phyloP scores from a whole-genome alignment of 2,329 filamentous ascomycete genomes.

The Pseudogymnoascus sp. region DNA sequence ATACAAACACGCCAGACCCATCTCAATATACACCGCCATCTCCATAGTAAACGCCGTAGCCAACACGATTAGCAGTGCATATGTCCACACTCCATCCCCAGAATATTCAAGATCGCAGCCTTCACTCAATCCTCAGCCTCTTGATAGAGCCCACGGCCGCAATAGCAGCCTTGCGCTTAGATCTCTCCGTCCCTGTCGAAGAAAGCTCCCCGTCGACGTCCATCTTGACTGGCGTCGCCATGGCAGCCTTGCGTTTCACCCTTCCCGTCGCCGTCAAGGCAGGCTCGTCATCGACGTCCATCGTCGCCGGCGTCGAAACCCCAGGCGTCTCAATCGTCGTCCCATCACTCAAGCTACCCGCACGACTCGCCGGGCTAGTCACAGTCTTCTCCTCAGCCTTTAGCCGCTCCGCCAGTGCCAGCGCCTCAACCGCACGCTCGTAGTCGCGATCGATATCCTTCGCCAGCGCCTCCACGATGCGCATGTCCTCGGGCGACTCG shows the following conservation, averaged over 20 bases:
- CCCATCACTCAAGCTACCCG: conserved; percentile 26
- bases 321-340: conserved; percentile 27
- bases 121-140: neutral
- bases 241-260: neutral
- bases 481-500: conserved; percentile 22
- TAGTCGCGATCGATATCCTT: conserved; percentile 20
- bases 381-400: neutral
- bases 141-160: neutral
- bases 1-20: neutral
- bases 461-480: conserved; percentile 24
- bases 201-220: neutral
- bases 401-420: neutral
- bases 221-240: neutral
- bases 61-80: neutral
- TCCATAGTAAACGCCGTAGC: neutral
- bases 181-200: neutral
- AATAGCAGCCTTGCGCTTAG: conserved; percentile 3
- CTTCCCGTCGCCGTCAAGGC: neutral
- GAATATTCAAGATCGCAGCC: neutral
- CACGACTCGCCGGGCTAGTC: conserved; percentile 13
- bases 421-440: conserved; percentile 11
- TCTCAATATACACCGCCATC: neutral
- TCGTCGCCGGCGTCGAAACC: conserved; percentile 21
- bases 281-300: conserved; percentile 16
- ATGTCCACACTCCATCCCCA: neutral